Evolutionary conservation across 2,329 filamentous ascomycete species (phyloP).

Genomic region (Cercospora zeina): DNA sequence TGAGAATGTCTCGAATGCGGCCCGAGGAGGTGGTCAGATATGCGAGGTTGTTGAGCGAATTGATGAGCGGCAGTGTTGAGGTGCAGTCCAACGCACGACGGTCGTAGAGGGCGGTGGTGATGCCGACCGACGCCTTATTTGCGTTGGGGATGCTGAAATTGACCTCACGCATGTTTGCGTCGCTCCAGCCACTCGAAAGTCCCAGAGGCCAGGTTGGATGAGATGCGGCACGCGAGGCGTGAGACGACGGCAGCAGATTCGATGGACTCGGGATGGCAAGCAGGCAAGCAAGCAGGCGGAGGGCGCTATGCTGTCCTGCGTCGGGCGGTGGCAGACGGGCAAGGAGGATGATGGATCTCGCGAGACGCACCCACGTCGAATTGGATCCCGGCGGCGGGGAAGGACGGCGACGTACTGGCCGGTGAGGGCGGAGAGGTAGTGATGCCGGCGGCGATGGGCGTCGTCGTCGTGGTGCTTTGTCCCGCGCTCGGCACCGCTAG

Average conservation of each 20-base stretch:
- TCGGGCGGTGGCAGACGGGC: constrained; percentile 19
- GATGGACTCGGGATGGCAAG: constrained; percentile 20
- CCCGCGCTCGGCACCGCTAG: constrained; percentile 3
- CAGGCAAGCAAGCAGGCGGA: constrained; percentile 13
- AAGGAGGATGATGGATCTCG: background rate
- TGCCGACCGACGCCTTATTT: constrained; percentile 98
- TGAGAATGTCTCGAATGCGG: constrained; percentile 94
- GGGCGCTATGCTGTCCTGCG: constrained; percentile 4
- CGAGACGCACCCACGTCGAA: background rate
- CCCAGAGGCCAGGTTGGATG: constrained; percentile 7
- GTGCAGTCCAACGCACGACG: constrained; percentile 96
- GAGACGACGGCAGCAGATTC: constrained; percentile 13
- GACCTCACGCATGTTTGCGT: constrained; percentile 89
- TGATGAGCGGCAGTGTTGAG: constrained; percentile 94
- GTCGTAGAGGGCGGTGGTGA: constrained; percentile 97
- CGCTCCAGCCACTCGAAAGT: constrained; percentile 20
- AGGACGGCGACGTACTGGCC: background rate
- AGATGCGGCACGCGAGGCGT: constrained; percentile 4
- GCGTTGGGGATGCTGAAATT: constrained; percentile 99
- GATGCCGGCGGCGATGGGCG: constrained; percentile 1
- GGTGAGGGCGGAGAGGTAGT: background rate
- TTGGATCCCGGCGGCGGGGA: background rate
- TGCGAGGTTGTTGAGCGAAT: constrained; percentile 96
- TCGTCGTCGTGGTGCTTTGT: background rate
- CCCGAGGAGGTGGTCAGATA: constrained; percentile 98